Conservation (phyloP, 2,329 filamentous ascomycete species). For the Cytospora mali region DNA sequence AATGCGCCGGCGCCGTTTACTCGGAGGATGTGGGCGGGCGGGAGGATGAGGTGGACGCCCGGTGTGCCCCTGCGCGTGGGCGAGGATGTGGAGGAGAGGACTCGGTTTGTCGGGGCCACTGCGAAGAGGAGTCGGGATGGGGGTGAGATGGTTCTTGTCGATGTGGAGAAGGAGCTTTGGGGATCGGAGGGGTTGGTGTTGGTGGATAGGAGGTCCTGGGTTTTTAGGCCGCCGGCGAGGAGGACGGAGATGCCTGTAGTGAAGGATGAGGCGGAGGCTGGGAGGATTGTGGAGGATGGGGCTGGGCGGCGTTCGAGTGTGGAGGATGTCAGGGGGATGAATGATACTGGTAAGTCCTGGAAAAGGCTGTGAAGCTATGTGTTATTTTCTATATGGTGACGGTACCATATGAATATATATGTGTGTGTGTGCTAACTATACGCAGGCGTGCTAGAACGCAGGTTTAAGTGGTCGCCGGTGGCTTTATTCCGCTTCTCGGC, state of each 20-base stretch:
- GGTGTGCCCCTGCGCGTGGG: conserved; percentile 50
- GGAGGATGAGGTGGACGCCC: conserved; percentile 55
- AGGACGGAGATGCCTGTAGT: background rate
- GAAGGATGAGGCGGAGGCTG: conserved; percentile 1
- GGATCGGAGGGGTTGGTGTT: conserved; percentile 54
- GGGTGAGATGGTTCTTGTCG: conserved; percentile 65
- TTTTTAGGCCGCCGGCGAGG: conserved; percentile 20
- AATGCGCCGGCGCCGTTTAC: conserved; percentile 63
- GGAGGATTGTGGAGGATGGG: background rate
- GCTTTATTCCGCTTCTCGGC: conserved; percentile 80
- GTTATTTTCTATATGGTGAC: background rate
- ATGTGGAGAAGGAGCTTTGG: conserved; percentile 63
- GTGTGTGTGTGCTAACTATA: background rate
- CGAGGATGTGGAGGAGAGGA: conserved; percentile 41
- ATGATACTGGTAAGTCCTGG: conserved; percentile 20
- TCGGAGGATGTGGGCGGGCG: conserved; percentile 69
- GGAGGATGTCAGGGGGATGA: conserved; percentile 12
- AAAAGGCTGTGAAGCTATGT: background rate
- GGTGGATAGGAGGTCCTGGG: conserved; percentile 53
- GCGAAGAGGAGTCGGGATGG: conserved; percentile 59
- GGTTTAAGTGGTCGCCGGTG: conserved; percentile 48
- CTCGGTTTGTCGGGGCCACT: conserved; percentile 38
- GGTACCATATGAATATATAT: background rate
- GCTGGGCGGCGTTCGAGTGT: conserved; percentile 8
- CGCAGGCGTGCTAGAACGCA: conserved; percentile 30